A percentile compares a stretch with the other conserved stretches of the same genome.
Evolutionary conservation across 306 rosid species (phyloP).

Genomic region (Cicer bijugum): DNA sequence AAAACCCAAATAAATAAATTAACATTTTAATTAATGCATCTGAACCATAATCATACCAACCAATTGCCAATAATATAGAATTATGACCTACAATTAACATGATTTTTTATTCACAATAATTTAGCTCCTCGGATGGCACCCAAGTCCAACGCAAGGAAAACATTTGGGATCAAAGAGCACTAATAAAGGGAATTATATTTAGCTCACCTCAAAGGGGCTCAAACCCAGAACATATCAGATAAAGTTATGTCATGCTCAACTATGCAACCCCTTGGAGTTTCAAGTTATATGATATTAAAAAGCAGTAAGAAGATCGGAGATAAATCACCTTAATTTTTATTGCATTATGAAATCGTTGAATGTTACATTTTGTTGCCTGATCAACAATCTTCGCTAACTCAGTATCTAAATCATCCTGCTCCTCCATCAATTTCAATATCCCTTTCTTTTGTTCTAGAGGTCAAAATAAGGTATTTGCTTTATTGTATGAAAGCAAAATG

Average conservation of each 20-base stretch:
- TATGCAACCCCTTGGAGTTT: not conserved
- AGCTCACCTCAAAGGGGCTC: not conserved
- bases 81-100: slow-evolving; percentile 28
- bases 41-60: slow-evolving; percentile 10
- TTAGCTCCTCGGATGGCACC: not conserved
- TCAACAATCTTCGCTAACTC: slow-evolving; percentile 68
- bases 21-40: not conserved
- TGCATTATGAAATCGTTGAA: slow-evolving; percentile 60
- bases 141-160: not conserved
- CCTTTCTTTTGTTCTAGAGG: slow-evolving; percentile 66
- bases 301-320: slow-evolving; percentile 25
- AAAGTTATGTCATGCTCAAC: not conserved
- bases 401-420: slow-evolving; percentile 63
- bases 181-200: not conserved
- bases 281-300: slow-evolving; percentile 1
- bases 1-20: not conserved
- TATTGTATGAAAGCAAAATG: slow-evolving; percentile 19
- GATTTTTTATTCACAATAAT: not conserved
- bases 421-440: slow-evolving; percentile 58
- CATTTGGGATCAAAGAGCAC: not conserved
- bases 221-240: not conserved
- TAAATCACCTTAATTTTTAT: slow-evolving; percentile 73
- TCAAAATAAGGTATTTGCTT: slow-evolving; percentile 45
- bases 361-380: slow-evolving; percentile 59
- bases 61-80: slow-evolving; percentile 11